Percentiles rank a stretch among this genome's conserved stretches.
Conservation (phyloP, 306 rosid species). For the Castanea sativa region DNA sequence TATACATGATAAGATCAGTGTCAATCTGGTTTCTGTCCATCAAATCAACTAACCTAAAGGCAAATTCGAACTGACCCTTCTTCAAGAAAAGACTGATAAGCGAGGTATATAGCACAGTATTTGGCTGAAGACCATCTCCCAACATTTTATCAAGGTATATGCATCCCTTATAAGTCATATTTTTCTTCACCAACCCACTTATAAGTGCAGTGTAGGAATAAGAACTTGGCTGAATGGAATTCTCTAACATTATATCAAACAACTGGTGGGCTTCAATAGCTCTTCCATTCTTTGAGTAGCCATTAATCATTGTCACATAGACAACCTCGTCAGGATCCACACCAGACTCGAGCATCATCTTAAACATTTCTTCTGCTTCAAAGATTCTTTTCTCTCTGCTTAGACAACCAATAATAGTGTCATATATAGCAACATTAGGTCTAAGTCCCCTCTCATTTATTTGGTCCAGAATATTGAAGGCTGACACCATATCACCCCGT, state of each 20-base stretch:
- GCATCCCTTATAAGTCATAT: slow-evolving; percentile 40
- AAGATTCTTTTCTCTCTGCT: slow-evolving; percentile 24
- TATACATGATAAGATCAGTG: slow-evolving; percentile 25
- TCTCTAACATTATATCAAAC: slow-evolving; percentile 40
- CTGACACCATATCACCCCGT: slow-evolving; percentile 26
- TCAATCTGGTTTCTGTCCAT: slow-evolving; percentile 30
- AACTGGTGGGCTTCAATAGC: slow-evolving; percentile 33
- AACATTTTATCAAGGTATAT: slow-evolving; percentile 41
- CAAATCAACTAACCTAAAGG: slow-evolving; percentile 37
- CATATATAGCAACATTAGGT: slow-evolving; percentile 40
- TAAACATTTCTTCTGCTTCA: slow-evolving; percentile 41
- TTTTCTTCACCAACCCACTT: slow-evolving; percentile 36
- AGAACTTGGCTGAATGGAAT: slow-evolving; percentile 41
- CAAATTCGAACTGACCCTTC: slow-evolving; percentile 33
- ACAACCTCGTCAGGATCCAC: slow-evolving; percentile 40
- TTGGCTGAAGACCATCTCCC: slow-evolving; percentile 36
- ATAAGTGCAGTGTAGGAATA: slow-evolving; percentile 40
- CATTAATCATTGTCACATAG: slow-evolving; percentile 39
- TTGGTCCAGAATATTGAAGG: slow-evolving; percentile 18
- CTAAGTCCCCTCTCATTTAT: slow-evolving; percentile 29
- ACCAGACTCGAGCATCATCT: slow-evolving; percentile 42
- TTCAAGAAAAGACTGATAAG: slow-evolving; percentile 37
- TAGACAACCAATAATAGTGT: slow-evolving; percentile 37
- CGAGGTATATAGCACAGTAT: slow-evolving; percentile 33
- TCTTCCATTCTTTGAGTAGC: slow-evolving; percentile 35